Evolutionary conservation across 305 asterid genomes (phyloP), one percentile per base, ranked within the genome.

Genomic region (Striga hermonthica): DNA sequence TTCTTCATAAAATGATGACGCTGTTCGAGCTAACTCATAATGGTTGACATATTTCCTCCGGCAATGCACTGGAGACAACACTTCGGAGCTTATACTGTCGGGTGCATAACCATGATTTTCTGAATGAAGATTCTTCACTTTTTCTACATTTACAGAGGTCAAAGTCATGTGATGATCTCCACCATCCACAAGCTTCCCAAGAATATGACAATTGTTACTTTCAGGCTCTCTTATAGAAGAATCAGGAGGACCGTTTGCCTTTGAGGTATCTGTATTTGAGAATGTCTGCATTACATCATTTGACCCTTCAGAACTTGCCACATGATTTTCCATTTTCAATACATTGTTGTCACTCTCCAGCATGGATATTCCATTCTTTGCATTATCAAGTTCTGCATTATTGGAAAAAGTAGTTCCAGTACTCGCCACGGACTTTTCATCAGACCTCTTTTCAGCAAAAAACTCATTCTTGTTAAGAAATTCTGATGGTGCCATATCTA

Each of bases 221-320:
- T 79, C 86, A 37, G 71, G 73, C 53, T 68, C 72, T 55, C 39
- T 73, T 62, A 65, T 72, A 54, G 74, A 66, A 69, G 74, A 67
- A 62, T 76, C 76, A 44, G 39, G 71, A 44, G 39, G 71, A 35
- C 45, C 74, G 56, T 64, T 56, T 38, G 72, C 77, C 74, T 73
- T 72, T 47, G 43, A 41, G 68, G 62, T 68, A 74, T 74, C 74
- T 41, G 55, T 73, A 68, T 76, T 82, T 64, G 57, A 45, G 75
- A 66, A 78, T 57, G 84, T 80, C 75, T 84, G 92, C 65, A 90
- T 80, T 65, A 75, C 85, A 73, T 87, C 90, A 61, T 78, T 76
- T 58, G 95, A 85, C 70, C 95, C 95, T 79, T 90, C 95, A 64
- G 87, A 84, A 76, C 88, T 78, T 69, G 78, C 87, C 70, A 77